Base-by-base conservation (phyloP, 257 asterid genomes). In the Rhazya stricta region DNA sequence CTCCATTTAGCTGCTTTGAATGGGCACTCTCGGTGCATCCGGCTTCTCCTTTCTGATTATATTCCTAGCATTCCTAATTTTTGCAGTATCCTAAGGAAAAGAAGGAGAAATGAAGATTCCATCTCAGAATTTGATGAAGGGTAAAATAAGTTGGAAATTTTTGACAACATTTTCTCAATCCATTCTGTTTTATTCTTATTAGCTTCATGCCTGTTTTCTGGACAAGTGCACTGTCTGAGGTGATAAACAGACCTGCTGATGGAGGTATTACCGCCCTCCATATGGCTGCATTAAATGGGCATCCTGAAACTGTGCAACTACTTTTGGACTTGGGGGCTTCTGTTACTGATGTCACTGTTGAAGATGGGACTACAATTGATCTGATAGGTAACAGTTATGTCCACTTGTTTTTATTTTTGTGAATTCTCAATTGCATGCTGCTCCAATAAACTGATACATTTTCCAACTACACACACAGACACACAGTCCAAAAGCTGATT, bases 261-360 rank as follows among this genome's bases (percentile, higher is more conserved):
- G 97, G 97, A 36, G 96, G 97, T 53, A 85, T 92, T 58, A 90
- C 94, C 11, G 92, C 97, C 81, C 94, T 92, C 79, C 97, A 92
- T 80, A 92, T 90, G 97, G 94, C 97, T 57, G 91, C 96, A 8
- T 77, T 92, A 66, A 92, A 92, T 41, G 97, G 97, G 66, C 97
- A 92, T 73, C 77, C 79, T 67, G 96, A 89, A 82, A 79, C 94
- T 1, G 86, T 90, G 82, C 96, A 86, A 71, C 86, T 92, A 74
- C 90, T 92, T 79, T 85, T 92, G 76, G 96, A 90, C 76, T 84
- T 92, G 69, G 96, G 96, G 72, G 96, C 96, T 75, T 90, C 97
- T 13, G 88, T 82, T 30, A 80, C 84, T 23, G 83, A 86, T 13
- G 74, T 78, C 48, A 92, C 97, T 0, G 86, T 86, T 73, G 96